Base-by-base conservation (phyloP, 352 stramenopile species). In the Phytophthora chlamydospora region DNA sequence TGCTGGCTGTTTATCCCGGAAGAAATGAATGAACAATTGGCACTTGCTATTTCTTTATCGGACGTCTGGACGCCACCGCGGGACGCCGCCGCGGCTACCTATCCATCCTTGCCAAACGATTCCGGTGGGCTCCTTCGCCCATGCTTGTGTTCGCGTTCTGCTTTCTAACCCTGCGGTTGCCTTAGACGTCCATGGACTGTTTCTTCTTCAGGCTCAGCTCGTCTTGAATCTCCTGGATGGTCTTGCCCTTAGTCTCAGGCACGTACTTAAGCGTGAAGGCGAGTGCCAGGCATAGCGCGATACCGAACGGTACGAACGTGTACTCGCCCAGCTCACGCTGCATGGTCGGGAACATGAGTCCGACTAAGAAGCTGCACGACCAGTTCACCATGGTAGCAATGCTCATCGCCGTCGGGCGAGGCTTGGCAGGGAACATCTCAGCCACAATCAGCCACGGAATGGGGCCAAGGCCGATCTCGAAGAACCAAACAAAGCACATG, bases 361-460 rank as follows among this genome's bases (percentile, higher is more conserved):
- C 96, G 43, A 98, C 87, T 62, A 98, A 76, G 76, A 98, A 98
- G 60, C 96, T 98, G 73, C 89, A 98, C 16, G 74, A 82, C 96
- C 96, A 99, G 75, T 99, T 98, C 21, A 98, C 64, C 83, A 98
- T 96, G 47, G 78, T 97, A 21, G 85, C 95, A 51, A 95, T 81
- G 36, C 80, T 93, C 90, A 98, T 98, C 52, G 86, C 85, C 3
- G 83, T 89, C 35, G 89, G 85, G 41, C 97, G 91, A 46, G 97
- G 96, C 70, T 98, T 97, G 12, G 89, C 80, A 45, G 95, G 87
- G 76, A 98, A 98, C 91, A 98, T 98, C 72, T 99, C 96, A n/a
- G 93, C 92, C 7, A 98, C 93, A 63, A 99, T 98, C 21, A 98
- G 71, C 96, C 94, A 98, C 39, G 96, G 95, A 57, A 99, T 98